Conservation (phyloP, 1,139 yeast species). For the Sugiyamaella paludigena region DNA sequence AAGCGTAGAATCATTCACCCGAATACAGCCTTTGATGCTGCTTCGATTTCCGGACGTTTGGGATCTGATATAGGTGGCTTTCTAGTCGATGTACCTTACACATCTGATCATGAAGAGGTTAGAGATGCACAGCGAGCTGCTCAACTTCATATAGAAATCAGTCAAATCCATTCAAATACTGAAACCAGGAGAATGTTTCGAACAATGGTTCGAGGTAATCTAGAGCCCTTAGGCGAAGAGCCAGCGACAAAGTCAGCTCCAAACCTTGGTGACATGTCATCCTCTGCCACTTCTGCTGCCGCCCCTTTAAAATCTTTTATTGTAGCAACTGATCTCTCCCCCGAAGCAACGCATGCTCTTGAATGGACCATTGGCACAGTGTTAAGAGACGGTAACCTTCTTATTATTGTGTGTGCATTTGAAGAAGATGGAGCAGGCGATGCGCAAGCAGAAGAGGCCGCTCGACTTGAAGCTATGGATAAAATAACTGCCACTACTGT, state of each 20-base stretch:
- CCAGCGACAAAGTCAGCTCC: slow-evolving; percentile 33
- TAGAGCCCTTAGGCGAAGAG: slow-evolving; percentile 49
- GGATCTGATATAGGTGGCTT: slow-evolving; percentile 18
- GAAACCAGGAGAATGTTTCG: slow-evolving; percentile 55
- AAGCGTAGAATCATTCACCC: slow-evolving; percentile 47
- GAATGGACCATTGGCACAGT: slow-evolving; percentile 92
- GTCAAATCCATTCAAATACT: slow-evolving; percentile 59
- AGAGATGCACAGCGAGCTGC: slow-evolving; percentile 65
- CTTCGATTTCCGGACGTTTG: slow-evolving; percentile 14
- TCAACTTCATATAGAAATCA: slow-evolving; percentile 56
- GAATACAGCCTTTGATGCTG: slow-evolving; percentile 36
- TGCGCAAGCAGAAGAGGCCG: slow-evolving; percentile 34
- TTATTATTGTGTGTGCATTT: slow-evolving; percentile 74
- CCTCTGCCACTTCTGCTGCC: neutral
- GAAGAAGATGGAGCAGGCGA: slow-evolving; percentile 56
- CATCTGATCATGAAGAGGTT: slow-evolving; percentile 68
- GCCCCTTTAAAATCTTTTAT: slow-evolving; percentile 63
- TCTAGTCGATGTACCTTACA: slow-evolving; percentile 52
- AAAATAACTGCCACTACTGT: slow-evolving; percentile 59
- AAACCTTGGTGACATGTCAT: slow-evolving; percentile 12
- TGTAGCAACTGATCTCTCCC: slow-evolving; percentile 77
- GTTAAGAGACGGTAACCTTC: slow-evolving; percentile 76
- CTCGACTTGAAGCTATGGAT: slow-evolving; percentile 57
- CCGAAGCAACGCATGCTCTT: slow-evolving; percentile 80
- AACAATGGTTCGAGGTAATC: slow-evolving; percentile 69